Conservation (phyloP, 768 basidiomycete genomes). For the Phallus indusiatus region DNA sequence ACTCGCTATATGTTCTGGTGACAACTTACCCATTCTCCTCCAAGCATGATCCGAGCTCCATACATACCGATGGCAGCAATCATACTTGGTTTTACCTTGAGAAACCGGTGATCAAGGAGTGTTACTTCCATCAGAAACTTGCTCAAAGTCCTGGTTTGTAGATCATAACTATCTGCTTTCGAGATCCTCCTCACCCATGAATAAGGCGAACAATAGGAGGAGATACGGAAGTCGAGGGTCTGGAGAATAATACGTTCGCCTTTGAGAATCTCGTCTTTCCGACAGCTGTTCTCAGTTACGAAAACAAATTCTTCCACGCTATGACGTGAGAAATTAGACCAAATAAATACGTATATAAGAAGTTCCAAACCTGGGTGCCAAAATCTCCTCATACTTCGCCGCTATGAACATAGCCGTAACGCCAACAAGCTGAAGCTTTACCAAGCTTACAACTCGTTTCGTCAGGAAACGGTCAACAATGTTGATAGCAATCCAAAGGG, state of each 20-base stretch:
- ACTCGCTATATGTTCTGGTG: slow-evolving; percentile 14
- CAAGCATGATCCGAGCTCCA: slow-evolving; percentile 87
- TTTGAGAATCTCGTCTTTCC: slow-evolving; percentile 92
- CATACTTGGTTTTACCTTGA: slow-evolving; percentile 87
- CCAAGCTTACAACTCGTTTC: slow-evolving; percentile 75
- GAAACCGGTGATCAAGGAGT: slow-evolving; percentile 83
- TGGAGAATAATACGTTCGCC: slow-evolving; percentile 95
- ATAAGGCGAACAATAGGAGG: slow-evolving; percentile 97
- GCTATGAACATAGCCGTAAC: slow-evolving; percentile 99
- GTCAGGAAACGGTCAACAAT: slow-evolving; percentile 90
- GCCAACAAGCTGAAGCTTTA: slow-evolving; percentile 93
- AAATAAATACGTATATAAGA: not conserved
- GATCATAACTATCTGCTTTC: slow-evolving; percentile 97
- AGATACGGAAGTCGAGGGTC: slow-evolving; percentile 90
- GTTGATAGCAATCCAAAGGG: slow-evolving; percentile 98
- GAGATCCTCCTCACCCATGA: slow-evolving; percentile 98
- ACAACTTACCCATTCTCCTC: slow-evolving; percentile 86
- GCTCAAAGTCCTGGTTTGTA: slow-evolving; percentile 93
- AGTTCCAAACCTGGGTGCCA: slow-evolving; percentile 64
- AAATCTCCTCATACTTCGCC: slow-evolving; percentile 97
- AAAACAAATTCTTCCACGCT: slow-evolving; percentile 93
- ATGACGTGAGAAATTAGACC: not conserved
- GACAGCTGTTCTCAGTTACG: slow-evolving; percentile 95
- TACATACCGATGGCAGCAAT: slow-evolving; percentile 98
- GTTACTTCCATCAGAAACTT: slow-evolving; percentile 98